phyloP scores from a whole-genome alignment of 2,329 filamentous ascomycete species.

The Metarhizium brunneum region DNA sequence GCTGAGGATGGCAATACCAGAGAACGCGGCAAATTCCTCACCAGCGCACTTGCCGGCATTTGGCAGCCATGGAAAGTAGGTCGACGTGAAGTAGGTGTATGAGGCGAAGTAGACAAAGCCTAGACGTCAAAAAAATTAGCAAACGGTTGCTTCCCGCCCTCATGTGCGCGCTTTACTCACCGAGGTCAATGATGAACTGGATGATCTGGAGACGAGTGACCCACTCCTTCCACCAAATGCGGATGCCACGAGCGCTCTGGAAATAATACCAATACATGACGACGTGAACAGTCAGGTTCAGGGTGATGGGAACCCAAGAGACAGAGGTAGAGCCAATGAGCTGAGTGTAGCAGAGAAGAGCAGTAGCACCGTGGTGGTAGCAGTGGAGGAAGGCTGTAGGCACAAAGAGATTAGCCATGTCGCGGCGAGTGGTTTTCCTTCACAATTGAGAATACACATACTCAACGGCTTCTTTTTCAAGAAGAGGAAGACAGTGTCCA shows the following conservation, averaged over 20 bases:
- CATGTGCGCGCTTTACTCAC: constrained; percentile 38
- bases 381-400: constrained; percentile 81
- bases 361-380: constrained; percentile 96
- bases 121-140: constrained; percentile 24
- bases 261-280: constrained; percentile 99
- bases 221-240: constrained; percentile 99
- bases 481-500: constrained; percentile 94
- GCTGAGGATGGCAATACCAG: constrained; percentile 83
- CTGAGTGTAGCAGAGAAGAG: constrained; percentile 96
- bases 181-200: constrained; percentile 94
- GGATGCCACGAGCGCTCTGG: constrained; percentile 90
- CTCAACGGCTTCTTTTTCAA: constrained; percentile 98
- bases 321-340: constrained; percentile 87
- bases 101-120: constrained; percentile 98
- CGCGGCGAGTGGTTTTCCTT: constrained; percentile 20
- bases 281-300: constrained; percentile 91
- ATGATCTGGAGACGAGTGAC: constrained; percentile 95
- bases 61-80: constrained; percentile 79
- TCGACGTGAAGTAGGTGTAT: constrained; percentile 95
- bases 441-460: constrained; percentile 13
- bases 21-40: constrained; percentile 92
- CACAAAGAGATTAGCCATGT: not conserved
- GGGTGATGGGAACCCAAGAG: constrained; percentile 86
- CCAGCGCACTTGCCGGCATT: constrained; percentile 81
- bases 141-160: not conserved